These are phyloP conservation scores for Mycena rosella DNA, from an alignment of 768 basidiomycete genomes.

Conservation along the genomic window DNA sequence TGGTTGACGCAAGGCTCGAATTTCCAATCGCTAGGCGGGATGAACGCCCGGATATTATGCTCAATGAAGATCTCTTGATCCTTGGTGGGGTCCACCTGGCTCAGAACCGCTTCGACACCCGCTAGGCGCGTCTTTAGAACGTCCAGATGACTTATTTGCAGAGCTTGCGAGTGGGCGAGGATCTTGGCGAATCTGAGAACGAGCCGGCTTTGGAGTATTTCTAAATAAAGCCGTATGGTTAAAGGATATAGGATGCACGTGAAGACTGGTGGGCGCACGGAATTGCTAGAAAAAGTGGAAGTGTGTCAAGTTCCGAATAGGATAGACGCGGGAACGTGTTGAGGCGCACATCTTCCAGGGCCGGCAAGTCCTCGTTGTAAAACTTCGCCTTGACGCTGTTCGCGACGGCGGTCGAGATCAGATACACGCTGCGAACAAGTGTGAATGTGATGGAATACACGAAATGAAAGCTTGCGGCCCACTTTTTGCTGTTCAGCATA, in stretches of 20 bases:
- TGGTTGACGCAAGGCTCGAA: slow-evolving; percentile 83
- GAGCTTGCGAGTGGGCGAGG: slow-evolving; percentile 68
- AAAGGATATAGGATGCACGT: slow-evolving; percentile 4
- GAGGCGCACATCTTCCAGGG: slow-evolving; percentile 75
- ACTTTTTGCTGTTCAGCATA: slow-evolving; percentile 90
- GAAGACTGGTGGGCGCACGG: slow-evolving; percentile 59
- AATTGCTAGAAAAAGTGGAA: slow-evolving; percentile 64
- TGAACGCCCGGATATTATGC: slow-evolving; percentile 77
- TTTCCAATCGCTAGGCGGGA: slow-evolving; percentile 71
- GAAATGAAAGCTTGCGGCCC: slow-evolving; percentile 24
- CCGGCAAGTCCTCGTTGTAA: slow-evolving; percentile 76
- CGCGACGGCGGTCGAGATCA: slow-evolving; percentile 77
- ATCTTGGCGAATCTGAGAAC: slow-evolving; percentile 67
- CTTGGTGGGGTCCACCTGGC: slow-evolving; percentile 63
- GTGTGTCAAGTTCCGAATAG: slow-evolving; percentile 23
- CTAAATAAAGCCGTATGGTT: slow-evolving; percentile 51
- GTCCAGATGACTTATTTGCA: slow-evolving; percentile 73
- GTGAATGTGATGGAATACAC: slow-evolving; percentile 4
- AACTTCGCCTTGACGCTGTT: slow-evolving; percentile 80
- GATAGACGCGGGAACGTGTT: slow-evolving; percentile 27
- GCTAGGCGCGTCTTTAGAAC: slow-evolving; percentile 63
- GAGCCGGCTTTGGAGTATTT: slow-evolving; percentile 77
- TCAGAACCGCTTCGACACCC: slow-evolving; percentile 61
- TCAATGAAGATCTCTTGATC: slow-evolving; percentile 83
- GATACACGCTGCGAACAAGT: slow-evolving; percentile 64